phyloP scores from a whole-genome alignment of 192 early-diverging fungal genomes.

The Umbelopsis vinacea region DNA sequence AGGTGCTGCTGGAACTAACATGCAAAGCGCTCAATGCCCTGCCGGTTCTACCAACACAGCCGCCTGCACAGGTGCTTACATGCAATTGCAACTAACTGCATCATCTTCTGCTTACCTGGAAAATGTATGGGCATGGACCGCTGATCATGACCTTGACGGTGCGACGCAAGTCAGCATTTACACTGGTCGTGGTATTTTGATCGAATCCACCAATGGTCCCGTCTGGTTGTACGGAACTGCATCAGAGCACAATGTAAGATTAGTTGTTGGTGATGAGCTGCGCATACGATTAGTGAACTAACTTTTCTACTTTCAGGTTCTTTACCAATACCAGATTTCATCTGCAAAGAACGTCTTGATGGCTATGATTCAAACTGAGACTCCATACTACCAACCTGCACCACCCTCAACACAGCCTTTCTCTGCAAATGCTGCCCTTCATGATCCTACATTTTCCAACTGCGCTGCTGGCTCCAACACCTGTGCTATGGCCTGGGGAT shows the following conservation, averaged over 20 bases:
- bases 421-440: constrained; percentile 5
- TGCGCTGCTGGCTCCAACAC: constrained; percentile 25
- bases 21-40: constrained; percentile 31
- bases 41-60: background rate
- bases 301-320: background rate
- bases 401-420: constrained; percentile 39
- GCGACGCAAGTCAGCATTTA: constrained; percentile 43
- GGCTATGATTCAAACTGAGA: constrained; percentile 47
- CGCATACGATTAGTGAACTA: too few species aligned
- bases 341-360: constrained; percentile 42
- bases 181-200: constrained; percentile 48
- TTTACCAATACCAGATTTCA: constrained; percentile 47
- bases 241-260: constrained; percentile 40
- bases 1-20: constrained; percentile 36
- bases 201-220: constrained; percentile 33
- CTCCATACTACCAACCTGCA: constrained; percentile 46
- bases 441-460: constrained; percentile 1
- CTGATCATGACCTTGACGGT: constrained; percentile 45
- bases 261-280: too few species aligned
- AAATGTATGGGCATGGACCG: constrained; percentile 50
- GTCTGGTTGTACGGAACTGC: constrained; percentile 46
- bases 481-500: constrained; percentile 43
- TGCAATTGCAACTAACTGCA: constrained; percentile 38
- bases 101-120: constrained; percentile 44
- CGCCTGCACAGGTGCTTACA: constrained; percentile 31